Evolutionary conservation across 2,329 filamentous ascomycete genomes (phyloP).

Genomic region (Aspergillus ruber): DNA sequence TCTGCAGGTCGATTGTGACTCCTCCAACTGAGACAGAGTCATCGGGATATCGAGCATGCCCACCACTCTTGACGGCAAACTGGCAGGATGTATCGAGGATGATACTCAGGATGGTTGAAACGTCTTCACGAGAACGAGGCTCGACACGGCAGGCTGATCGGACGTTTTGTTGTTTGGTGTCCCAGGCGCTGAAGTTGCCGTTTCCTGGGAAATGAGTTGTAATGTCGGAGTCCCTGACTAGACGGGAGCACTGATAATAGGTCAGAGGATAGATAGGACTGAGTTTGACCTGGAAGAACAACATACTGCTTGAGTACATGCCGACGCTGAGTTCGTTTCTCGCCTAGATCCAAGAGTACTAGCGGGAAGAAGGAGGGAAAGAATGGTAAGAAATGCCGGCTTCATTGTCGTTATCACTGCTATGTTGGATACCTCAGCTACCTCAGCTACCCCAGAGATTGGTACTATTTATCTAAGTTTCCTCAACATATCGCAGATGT

Average conservation of each 20-base stretch:
- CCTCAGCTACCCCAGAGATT: no score
- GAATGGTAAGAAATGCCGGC: no score
- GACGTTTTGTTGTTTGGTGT: conserved; percentile 6
- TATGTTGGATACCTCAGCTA: no score
- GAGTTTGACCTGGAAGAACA: background rate
- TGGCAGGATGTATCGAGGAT: background rate
- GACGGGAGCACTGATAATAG: background rate
- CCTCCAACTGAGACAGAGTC: conserved; percentile 43
- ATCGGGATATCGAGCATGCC: conserved; percentile 48
- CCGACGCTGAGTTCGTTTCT: background rate
- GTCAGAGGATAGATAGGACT: background rate
- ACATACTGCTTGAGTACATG: background rate
- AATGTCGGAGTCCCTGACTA: background rate
- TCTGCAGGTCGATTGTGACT: conserved; percentile 15
- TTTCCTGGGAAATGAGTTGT: background rate
- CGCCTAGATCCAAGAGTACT: no score
- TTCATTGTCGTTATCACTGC: no score
- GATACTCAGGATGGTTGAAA: background rate
- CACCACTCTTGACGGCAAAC: conserved; percentile 51
- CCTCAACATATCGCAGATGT: no score
- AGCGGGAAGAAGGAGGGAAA: no score
- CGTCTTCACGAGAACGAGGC: background rate
- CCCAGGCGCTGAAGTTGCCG: conserved; percentile 4
- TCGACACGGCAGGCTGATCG: conserved; percentile 1
- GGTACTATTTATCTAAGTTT: no score